Conservation (phyloP, 345 rosid species). For the Sapria himalayana region DNA sequence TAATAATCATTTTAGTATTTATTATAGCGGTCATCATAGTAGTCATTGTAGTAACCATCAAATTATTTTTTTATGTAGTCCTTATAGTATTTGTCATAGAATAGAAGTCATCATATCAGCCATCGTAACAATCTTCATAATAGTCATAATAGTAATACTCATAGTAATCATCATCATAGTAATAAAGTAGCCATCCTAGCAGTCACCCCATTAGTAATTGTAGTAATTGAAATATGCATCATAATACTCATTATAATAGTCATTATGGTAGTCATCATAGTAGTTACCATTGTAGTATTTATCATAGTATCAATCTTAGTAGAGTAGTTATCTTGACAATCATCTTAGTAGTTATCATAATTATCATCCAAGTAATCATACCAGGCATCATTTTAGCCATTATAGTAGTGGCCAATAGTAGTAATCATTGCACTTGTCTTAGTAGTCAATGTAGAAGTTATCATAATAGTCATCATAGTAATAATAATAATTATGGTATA, state of each 20-base stretch:
- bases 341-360: background rate
- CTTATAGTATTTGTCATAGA: too few species aligned
- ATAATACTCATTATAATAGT: background rate
- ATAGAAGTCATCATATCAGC: too few species aligned
- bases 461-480: background rate
- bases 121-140: too few species aligned
- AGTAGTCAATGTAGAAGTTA: background rate
- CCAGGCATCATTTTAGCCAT: background rate
- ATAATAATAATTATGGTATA: too few species aligned
- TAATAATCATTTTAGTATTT: too few species aligned
- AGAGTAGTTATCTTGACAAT: background rate
- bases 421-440: background rate
- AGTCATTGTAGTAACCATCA: too few species aligned
- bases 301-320: background rate
- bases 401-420: background rate
- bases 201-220: background rate
- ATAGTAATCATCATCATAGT: too few species aligned
- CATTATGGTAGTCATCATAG: background rate
- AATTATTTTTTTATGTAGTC: too few species aligned
- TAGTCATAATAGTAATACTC: too few species aligned
- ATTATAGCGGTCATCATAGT: too few species aligned
- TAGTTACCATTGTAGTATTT: background rate
- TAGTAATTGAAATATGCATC: background rate
- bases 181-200: too few species aligned
- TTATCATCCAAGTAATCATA: background rate